A percentile compares a stretch with the other conserved stretches of the same genome.
These are phyloP conservation scores for Basipetospora chlamydospora DNA, from an alignment of 2,329 filamentous ascomycete genomes.

Conservation along the genomic window DNA sequence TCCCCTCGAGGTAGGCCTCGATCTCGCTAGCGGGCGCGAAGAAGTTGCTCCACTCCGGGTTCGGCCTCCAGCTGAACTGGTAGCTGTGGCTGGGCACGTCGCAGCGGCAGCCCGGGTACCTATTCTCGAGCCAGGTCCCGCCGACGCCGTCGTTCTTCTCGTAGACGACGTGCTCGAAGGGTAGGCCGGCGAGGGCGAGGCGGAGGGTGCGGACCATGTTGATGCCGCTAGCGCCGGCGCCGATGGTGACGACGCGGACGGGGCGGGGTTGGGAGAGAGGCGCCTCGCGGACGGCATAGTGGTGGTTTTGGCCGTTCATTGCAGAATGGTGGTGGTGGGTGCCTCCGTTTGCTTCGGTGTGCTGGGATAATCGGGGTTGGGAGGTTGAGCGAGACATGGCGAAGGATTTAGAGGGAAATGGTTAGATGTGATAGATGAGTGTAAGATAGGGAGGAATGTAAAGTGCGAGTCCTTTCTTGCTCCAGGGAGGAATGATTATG, in stretches of 20 bases:
- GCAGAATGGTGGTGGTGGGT: too few species aligned
- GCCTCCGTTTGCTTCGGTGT: slow-evolving; percentile 3
- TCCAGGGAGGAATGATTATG: too few species aligned
- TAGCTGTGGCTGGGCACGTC: slow-evolving; percentile 47
- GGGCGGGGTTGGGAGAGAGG: slow-evolving; percentile 7
- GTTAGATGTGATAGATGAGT: too few species aligned
- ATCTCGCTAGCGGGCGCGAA: slow-evolving; percentile 42
- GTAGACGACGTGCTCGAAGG: slow-evolving; percentile 33
- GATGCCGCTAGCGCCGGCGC: slow-evolving; percentile 16
- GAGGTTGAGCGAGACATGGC: background rate
- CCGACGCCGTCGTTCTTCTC: slow-evolving; percentile 41
- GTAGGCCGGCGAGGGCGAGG: slow-evolving; percentile 20
- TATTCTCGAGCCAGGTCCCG: slow-evolving; percentile 45
- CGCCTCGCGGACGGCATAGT: slow-evolving; percentile 4
- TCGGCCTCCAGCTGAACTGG: slow-evolving; percentile 46
- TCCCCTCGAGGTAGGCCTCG: slow-evolving; percentile 31
- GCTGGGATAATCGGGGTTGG: slow-evolving; percentile 5
- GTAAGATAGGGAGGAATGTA: too few species aligned
- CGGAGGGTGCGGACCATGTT: slow-evolving; percentile 27
- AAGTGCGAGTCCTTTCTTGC: too few species aligned
- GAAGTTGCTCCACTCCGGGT: slow-evolving; percentile 43
- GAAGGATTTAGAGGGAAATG: too few species aligned
- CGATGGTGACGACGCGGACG: slow-evolving; percentile 15
- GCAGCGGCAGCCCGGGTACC: slow-evolving; percentile 42
- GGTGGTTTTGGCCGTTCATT: background rate